Conservation (phyloP, 2,329 filamentous ascomycete genomes). For the Xylaria sp. region DNA sequence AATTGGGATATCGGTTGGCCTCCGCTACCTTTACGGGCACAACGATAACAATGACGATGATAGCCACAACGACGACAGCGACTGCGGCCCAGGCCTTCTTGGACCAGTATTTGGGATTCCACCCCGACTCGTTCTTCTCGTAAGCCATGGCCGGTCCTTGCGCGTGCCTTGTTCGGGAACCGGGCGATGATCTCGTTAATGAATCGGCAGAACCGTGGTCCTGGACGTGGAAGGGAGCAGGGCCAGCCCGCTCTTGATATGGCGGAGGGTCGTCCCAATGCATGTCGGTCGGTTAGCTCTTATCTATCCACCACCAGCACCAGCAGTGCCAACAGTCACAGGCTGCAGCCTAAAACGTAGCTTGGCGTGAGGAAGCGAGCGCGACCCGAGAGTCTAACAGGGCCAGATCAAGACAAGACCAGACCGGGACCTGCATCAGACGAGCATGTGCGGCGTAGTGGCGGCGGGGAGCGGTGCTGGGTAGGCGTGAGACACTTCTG, state of each 20-base stretch:
- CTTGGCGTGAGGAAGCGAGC: constrained; percentile 2
- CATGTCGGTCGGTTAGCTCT: constrained; percentile 38
- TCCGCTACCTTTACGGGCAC: constrained; percentile 58
- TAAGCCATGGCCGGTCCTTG: constrained; percentile 42
- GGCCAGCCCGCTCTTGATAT: constrained; percentile 37
- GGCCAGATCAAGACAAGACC: no score
- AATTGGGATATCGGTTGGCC: constrained; percentile 60
- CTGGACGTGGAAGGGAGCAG: constrained; percentile 42
- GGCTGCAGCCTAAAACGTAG: not conserved
- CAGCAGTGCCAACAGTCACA: not conserved
- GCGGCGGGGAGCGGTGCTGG: no score
- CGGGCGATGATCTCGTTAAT: constrained; percentile 38
- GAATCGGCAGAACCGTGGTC: constrained; percentile 42
- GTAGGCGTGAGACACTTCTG: constrained; percentile 15
- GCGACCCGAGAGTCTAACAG: not conserved
- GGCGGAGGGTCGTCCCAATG: constrained; percentile 42
- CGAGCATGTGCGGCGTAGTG: not conserved
- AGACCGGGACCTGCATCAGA: no score
- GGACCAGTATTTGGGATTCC: constrained; percentile 65
- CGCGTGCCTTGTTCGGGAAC: constrained; percentile 30
- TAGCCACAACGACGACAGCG: constrained; percentile 51
- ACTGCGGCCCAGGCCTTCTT: constrained; percentile 62
- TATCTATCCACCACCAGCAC: not conserved
- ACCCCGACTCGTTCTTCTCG: constrained; percentile 50
- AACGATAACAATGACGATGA: constrained; percentile 62